A percentile compares a stretch with the other conserved stretches of the same genome.
Conservation (phyloP, 345 rosid species). For the Gossypium bickii region DNA sequence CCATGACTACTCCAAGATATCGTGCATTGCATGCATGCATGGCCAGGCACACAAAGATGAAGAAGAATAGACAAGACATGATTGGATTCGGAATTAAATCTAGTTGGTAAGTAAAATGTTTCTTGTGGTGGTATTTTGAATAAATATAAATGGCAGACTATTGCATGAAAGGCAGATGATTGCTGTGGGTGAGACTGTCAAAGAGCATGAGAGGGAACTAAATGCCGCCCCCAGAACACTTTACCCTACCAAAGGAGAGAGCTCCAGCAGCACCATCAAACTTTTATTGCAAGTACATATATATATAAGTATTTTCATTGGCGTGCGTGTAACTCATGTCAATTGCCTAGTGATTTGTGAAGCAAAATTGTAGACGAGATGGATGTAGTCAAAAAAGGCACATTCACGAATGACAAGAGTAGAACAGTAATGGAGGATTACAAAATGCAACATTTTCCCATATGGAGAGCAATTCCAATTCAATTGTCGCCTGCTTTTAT, state of each 20-base stretch:
- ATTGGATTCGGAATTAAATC: conserved; percentile 7
- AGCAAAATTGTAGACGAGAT: not conserved
- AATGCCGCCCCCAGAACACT: not conserved
- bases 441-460: not conserved
- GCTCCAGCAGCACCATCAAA: not conserved
- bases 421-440: not conserved
- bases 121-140: not conserved
- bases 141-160: not conserved
- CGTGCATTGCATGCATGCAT: conserved; percentile 43
- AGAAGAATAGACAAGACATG: conserved; percentile 18
- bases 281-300: not conserved
- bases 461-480: conserved; percentile 10
- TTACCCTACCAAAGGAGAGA: not conserved
- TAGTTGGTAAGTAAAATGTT: not conserved
- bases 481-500: conserved; percentile 28
- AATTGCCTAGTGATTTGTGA: no score
- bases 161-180: no score
- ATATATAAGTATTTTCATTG: no score
- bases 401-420: not conserved
- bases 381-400: conserved; percentile 2
- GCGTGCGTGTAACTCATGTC: no score
- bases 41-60: conserved; percentile 22
- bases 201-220: no score
- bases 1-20: conserved; percentile 12
- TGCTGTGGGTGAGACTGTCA: no score